Percentiles rank a stretch among this genome's conserved stretches.
Conservation (phyloP, 2,329 filamentous ascomycete genomes). For the Acrodontium crateriforme region DNA sequence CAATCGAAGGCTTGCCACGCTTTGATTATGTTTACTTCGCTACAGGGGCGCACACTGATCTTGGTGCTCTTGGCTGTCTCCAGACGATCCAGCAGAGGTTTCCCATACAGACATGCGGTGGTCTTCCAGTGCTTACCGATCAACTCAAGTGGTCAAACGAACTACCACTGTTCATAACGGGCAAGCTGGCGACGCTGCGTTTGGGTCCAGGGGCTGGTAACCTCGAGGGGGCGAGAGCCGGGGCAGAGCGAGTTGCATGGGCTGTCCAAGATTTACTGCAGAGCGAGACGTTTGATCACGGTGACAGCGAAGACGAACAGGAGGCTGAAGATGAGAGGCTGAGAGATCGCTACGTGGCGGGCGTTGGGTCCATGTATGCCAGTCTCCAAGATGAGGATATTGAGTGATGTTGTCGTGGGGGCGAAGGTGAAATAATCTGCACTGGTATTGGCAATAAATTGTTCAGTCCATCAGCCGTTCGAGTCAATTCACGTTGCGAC, state of each 20-base stretch:
- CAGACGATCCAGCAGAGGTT: slow-evolving; percentile 43
- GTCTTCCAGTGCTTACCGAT: slow-evolving; percentile 59
- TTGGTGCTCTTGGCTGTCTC: slow-evolving; percentile 47
- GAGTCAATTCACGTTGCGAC: too few species aligned
- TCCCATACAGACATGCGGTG: slow-evolving; percentile 49
- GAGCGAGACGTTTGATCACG: slow-evolving; percentile 5
- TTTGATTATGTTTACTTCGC: slow-evolving; percentile 63
- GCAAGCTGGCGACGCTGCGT: slow-evolving; percentile 51
- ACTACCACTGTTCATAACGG: slow-evolving; percentile 61
- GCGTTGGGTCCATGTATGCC: slow-evolving; percentile 30
- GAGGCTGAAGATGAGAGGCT: background rate
- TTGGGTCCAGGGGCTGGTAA: slow-evolving; percentile 62
- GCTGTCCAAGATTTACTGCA: slow-evolving; percentile 46
- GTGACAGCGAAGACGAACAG: background rate
- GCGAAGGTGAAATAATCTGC: too few species aligned
- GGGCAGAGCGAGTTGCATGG: slow-evolving; percentile 62
- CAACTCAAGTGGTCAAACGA: slow-evolving; percentile 62
- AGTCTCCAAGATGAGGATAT: slow-evolving; percentile 11
- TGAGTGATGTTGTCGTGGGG: too few species aligned
- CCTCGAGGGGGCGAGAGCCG: slow-evolving; percentile 56
- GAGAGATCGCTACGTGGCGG: slow-evolving; percentile 21
- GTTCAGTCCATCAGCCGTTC: too few species aligned
- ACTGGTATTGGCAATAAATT: too few species aligned
- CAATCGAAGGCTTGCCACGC: slow-evolving; percentile 33
- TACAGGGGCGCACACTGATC: slow-evolving; percentile 55